These are phyloP conservation scores for Avena eriantha DNA, from an alignment of 176 grass and related monocot genomes.

Conservation along the genomic window DNA sequence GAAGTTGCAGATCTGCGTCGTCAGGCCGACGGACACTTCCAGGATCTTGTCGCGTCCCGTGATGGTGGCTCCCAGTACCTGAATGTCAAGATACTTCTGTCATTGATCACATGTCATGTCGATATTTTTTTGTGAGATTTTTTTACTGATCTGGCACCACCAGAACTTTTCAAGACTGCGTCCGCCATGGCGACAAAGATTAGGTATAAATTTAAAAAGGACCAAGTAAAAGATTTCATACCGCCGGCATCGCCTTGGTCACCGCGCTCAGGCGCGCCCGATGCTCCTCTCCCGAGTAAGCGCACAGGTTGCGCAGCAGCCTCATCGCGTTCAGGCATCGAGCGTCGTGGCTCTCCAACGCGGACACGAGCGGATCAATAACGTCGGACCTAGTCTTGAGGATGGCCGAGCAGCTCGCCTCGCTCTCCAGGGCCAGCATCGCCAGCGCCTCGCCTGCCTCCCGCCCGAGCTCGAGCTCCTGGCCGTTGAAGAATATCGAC, in stretches of 20 bases:
- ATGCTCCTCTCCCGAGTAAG: conserved; percentile 27
- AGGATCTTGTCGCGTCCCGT: conserved; percentile 46
- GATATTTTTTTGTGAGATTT: not conserved
- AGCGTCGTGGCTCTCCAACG: conserved; percentile 26
- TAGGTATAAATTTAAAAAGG: not conserved
- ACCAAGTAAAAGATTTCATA: conserved; percentile 12
- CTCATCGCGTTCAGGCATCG: conserved; percentile 47
- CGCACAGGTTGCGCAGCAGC: conserved; percentile 70
- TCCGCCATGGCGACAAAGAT: not conserved
- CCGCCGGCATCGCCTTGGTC: conserved; percentile 49
- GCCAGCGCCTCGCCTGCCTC: conserved; percentile 72
- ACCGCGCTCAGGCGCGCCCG: conserved; percentile 22
- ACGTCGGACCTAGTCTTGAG: conserved; percentile 42
- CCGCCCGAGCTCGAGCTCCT: conserved; percentile 9
- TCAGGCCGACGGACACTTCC: conserved; percentile 65
- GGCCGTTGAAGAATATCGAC: conserved; percentile 44
- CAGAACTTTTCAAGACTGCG: not conserved
- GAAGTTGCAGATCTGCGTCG: conserved; percentile 53
- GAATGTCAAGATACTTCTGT: not conserved
- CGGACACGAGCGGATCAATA: conserved; percentile 39
- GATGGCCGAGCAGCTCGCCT: conserved; percentile 59
- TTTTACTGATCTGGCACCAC: not conserved
- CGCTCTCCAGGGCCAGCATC: conserved; percentile 71
- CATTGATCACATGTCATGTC: not conserved
- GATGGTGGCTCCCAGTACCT: conserved; percentile 66